Evolutionary conservation across 140 eudicot genomes (phyloP).

Genomic region (Eryngium alpinum): DNA sequence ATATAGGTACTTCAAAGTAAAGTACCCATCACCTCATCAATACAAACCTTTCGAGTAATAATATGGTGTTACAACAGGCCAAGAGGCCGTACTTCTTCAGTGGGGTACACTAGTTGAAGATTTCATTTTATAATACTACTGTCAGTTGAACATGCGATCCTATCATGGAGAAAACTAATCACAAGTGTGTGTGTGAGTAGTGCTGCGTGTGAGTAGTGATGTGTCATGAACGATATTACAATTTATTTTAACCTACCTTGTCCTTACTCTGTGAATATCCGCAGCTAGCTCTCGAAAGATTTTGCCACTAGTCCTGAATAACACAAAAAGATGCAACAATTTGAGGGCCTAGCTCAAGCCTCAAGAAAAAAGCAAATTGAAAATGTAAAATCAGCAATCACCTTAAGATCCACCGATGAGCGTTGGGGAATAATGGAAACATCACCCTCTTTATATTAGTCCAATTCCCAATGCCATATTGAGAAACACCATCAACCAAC

Average conservation of each 20-base stretch:
- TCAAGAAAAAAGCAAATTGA: neutral
- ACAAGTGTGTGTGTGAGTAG: neutral
- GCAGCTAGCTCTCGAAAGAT: slow-evolving; percentile 33
- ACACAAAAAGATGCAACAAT: neutral
- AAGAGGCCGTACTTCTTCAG: neutral
- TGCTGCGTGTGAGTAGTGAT: too few species aligned
- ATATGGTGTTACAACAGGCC: neutral
- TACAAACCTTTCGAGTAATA: neutral
- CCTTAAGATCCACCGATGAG: slow-evolving; percentile 36
- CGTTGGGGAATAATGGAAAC: slow-evolving; percentile 25
- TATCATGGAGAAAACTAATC: neutral
- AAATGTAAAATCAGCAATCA: neutral
- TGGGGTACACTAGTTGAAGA: neutral
- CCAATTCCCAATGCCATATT: slow-evolving; percentile 33
- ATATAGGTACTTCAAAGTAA: too few species aligned
- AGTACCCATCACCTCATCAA: neutral
- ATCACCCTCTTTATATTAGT: slow-evolving; percentile 22
- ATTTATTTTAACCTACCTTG: slow-evolving; percentile 18
- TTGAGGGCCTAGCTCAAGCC: neutral
- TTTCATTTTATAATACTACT: too few species aligned
- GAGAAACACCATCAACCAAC: slow-evolving; percentile 31
- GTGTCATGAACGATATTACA: neutral
- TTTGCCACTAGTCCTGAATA: slow-evolving; percentile 35
- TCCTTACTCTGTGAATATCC: neutral
- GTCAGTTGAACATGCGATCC: neutral